phyloP scores from a whole-genome alignment of 257 asterid species.

The Forsythia viridissima region DNA sequence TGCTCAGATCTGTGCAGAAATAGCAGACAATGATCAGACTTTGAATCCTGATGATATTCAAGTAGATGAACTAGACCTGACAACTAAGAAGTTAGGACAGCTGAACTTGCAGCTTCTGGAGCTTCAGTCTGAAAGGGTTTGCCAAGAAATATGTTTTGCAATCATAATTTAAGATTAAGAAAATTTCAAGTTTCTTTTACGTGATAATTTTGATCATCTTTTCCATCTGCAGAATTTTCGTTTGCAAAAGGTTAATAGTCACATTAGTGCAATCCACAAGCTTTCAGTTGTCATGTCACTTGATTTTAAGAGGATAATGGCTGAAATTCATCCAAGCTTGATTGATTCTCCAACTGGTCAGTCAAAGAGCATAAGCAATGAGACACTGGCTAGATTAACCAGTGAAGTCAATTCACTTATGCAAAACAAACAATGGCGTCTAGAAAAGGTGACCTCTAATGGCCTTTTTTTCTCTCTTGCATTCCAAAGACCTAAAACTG shows the following conservation, averaged over 20 bases:
- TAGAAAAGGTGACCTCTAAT: slow-evolving; percentile 44
- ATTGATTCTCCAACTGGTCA: slow-evolving; percentile 44
- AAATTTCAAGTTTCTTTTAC: slow-evolving; percentile 4
- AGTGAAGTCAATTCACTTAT: slow-evolving; percentile 54
- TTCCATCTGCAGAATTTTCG: slow-evolving; percentile 60
- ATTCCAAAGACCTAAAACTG: background rate
- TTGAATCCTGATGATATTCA: slow-evolving; percentile 35
- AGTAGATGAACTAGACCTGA: slow-evolving; percentile 65
- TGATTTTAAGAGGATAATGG: slow-evolving; percentile 60
- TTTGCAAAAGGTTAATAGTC: slow-evolving; percentile 55
- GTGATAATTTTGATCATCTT: background rate
- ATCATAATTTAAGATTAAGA: background rate
- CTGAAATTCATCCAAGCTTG: slow-evolving; percentile 64
- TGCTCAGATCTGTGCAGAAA: slow-evolving; percentile 63
- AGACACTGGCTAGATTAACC: slow-evolving; percentile 65
- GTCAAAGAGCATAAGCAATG: slow-evolving; percentile 70
- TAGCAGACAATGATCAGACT: slow-evolving; percentile 57
- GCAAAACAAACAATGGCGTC: slow-evolving; percentile 61
- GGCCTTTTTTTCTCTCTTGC: background rate
- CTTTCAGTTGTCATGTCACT: slow-evolving; percentile 71
- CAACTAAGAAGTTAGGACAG: slow-evolving; percentile 59
- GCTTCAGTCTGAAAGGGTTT: slow-evolving; percentile 73
- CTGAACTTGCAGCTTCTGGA: slow-evolving; percentile 62
- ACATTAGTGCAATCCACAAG: slow-evolving; percentile 48
- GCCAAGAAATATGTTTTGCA: slow-evolving; percentile 13